Evolutionary conservation across 495 filamentous ascomycete genomes (phyloP).

Genomic region (Lasiosphaeriaceae sp.): DNA sequence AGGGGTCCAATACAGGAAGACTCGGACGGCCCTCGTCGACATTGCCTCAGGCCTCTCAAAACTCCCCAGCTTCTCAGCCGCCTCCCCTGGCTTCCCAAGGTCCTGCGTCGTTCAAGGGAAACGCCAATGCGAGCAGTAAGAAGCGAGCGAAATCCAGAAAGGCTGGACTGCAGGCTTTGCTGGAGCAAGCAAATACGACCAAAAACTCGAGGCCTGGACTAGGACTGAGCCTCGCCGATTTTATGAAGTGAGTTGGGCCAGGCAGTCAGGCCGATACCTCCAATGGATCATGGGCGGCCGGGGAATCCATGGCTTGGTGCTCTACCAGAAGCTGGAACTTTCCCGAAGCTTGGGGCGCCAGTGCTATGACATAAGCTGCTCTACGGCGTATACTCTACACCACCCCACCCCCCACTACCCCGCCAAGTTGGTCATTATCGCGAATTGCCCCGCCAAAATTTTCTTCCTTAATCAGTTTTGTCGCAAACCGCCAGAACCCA

Average conservation of each 20-base stretch:
- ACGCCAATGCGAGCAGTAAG: constrained; percentile 46
- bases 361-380: constrained; percentile 28
- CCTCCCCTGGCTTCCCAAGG: background rate
- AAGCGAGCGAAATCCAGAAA: constrained; percentile 53
- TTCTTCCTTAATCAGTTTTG: constrained; percentile 18
- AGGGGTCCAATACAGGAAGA: background rate
- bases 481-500: background rate
- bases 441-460: constrained; percentile 34
- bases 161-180: constrained; percentile 49
- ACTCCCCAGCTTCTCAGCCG: background rate
- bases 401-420: constrained; percentile 18
- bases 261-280: background rate
- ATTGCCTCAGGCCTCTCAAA: background rate
- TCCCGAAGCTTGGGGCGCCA: constrained; percentile 22
- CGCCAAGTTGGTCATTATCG: constrained; percentile 20
- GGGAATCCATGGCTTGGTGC: too few species aligned
- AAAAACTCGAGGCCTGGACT: constrained; percentile 31
- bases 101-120: constrained; percentile 14
- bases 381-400: constrained; percentile 14
- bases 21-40: background rate
- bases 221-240: constrained; percentile 48
- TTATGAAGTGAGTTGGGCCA: constrained; percentile 40
- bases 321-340: constrained; percentile 15
- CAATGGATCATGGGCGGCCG: background rate
- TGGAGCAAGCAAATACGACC: constrained; percentile 39